phyloP scores from a whole-genome alignment of 306 rosid species.

The Ochetophila trinervis region DNA sequence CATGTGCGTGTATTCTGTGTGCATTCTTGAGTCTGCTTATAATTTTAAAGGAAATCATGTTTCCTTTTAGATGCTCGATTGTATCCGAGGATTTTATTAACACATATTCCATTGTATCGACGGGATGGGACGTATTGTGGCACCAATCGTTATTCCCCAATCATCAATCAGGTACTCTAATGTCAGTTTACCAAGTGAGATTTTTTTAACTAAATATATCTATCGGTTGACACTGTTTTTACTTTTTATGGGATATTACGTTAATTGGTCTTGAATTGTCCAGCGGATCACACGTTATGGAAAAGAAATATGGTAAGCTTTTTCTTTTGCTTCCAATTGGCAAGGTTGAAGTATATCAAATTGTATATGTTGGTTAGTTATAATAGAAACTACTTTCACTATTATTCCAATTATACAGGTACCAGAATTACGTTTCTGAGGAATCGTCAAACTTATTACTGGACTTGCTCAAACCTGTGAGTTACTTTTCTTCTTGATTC shows the following conservation, averaged over 20 bases:
- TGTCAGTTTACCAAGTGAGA: slow-evolving; percentile 9
- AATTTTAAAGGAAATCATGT: slow-evolving; percentile 15
- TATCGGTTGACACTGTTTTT: not conserved
- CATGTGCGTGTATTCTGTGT: slow-evolving; percentile 1
- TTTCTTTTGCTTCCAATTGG: slow-evolving; percentile 23
- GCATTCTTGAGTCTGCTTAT: slow-evolving; percentile 16
- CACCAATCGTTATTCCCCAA: slow-evolving; percentile 53
- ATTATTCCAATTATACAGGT: slow-evolving; percentile 37
- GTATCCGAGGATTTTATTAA: slow-evolving; percentile 65
- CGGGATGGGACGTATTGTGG: slow-evolving; percentile 61
- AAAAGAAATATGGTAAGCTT: slow-evolving; percentile 50
- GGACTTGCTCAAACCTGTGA: slow-evolving; percentile 58
- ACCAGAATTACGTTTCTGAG: slow-evolving; percentile 59
- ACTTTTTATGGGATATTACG: not conserved
- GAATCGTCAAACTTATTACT: slow-evolving; percentile 56
- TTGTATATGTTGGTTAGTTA: slow-evolving; percentile 9
- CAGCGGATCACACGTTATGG: slow-evolving; percentile 43
- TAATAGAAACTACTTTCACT: slow-evolving; percentile 20
- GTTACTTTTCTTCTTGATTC: slow-evolving; percentile 28
- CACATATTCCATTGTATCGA: slow-evolving; percentile 79
- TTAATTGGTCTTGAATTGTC: slow-evolving; percentile 20
- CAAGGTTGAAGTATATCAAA: not conserved
- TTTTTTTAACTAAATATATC: slow-evolving; percentile 12
- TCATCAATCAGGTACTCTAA: slow-evolving; percentile 67
- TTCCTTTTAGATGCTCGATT: slow-evolving; percentile 40